Evolutionary conservation across 2,329 filamentous ascomycete genomes (phyloP), one percentile per base, ranked within the genome.

Genomic region (Mycosphaerella sp.): DNA sequence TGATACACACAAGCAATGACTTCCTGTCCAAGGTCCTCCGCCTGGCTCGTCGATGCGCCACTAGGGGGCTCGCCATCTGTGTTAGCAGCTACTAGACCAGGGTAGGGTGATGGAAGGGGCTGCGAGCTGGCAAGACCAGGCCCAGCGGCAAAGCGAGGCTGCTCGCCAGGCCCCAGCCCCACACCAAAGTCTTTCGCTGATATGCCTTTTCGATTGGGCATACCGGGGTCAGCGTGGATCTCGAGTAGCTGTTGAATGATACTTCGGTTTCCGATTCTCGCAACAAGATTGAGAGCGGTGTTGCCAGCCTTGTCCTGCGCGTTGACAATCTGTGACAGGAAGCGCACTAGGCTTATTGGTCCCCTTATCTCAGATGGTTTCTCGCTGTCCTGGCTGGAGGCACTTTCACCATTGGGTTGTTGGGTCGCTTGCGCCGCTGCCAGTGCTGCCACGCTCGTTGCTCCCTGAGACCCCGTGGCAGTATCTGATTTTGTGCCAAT

Each of bases 321-420:
- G 63, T 98, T 97, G 54, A 98, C 91, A 68, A 98, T 94, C 66
- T 97, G 90, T 43, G 86, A 88, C 80, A 98, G 94, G 71, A 98
- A 98, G 34, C 89, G 84, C 27, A 88, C 90, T 47, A 98, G 79
- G 18, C 86, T 88, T 70, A 97, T 94, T 56, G 79, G 87, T 49
- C 80, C 86, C 50, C 58, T 54, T 6, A 58, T 40, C n/a, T 49
- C 45, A 10, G 45, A 41, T 16, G 46, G 32, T 7, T 28, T 50
- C 18, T 50, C 48, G 14, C 61, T 58, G n/a, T 64, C 61, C 47
- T 64, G 63, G 40, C 59, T 64, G 10, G 57, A 56, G 6, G 21
- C 21, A 21, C 35, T 43, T n/a, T 64, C 62, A 17, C 63, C 62
- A 39, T 64, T 63, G n/a, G 50, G 49, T 32, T 57, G 55, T 14